These are phyloP conservation scores for Camptophora hylomeconis DNA, from an alignment of 2,329 filamentous ascomycete species.

Conservation along the genomic window DNA sequence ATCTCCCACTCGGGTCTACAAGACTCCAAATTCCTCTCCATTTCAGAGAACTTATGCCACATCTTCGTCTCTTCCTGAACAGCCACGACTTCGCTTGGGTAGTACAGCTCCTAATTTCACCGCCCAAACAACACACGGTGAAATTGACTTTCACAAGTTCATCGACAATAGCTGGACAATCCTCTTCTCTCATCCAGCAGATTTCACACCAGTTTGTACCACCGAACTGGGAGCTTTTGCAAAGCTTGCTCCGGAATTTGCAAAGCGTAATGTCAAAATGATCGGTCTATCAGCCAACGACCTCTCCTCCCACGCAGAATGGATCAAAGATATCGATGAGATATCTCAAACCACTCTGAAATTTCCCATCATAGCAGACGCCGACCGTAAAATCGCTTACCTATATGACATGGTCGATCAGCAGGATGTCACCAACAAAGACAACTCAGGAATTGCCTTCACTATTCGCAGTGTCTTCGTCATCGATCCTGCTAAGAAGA, in stretches of 20 bases:
- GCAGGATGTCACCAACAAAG: conserved; percentile 70
- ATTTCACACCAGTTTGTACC: conserved; percentile 92
- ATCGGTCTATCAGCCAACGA: conserved; percentile 82
- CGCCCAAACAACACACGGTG: conserved; percentile 51
- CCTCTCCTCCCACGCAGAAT: conserved; percentile 67
- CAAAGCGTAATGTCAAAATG: conserved; percentile 76
- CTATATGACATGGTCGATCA: conserved; percentile 75
- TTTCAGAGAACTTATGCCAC: conserved; percentile 6
- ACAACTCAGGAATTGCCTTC: conserved; percentile 73
- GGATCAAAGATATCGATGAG: conserved; percentile 83
- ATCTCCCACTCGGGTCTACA: neutral
- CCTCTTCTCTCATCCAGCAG: conserved; percentile 59
- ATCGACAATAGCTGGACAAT: conserved; percentile 57
- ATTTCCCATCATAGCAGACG: conserved; percentile 75
- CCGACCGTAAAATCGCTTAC: conserved; percentile 62
- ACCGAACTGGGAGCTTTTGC: conserved; percentile 90
- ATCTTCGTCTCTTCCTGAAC: conserved; percentile 6
- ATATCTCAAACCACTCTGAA: conserved; percentile 55
- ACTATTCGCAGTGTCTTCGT: conserved; percentile 92
- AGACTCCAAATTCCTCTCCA: conserved; percentile 1
- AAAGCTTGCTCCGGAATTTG: conserved; percentile 77
- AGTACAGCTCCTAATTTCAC: conserved; percentile 55
- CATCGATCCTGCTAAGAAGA: conserved; percentile 88
- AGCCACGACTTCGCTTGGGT: conserved; percentile 49
- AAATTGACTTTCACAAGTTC: conserved; percentile 58